A percentile compares a stretch with the other conserved stretches of the same genome.
phyloP scores from a whole-genome alignment of 192 early-diverging fungal genomes.

The Coemansia sp. region DNA sequence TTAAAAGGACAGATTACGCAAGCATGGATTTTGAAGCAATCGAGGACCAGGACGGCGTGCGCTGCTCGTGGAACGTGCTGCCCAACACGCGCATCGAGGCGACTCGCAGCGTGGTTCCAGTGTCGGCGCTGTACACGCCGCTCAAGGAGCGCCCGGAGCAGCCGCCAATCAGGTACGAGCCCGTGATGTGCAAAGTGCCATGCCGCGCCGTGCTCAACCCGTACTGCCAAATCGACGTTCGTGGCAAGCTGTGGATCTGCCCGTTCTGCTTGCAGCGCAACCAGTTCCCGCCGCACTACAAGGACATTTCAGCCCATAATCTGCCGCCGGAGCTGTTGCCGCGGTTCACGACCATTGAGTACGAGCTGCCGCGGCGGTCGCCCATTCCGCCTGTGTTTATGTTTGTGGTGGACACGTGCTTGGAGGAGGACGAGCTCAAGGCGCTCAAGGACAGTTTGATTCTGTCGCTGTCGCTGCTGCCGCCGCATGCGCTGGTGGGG shows the following conservation, averaged over 20 bases:
- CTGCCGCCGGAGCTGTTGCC: conserved; percentile 90
- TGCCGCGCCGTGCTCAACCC: conserved; percentile 97
- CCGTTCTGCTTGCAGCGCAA: conserved; percentile 98
- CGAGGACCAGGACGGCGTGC: conserved; percentile 93
- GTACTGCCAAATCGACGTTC: conserved; percentile 97
- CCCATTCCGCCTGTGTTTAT: conserved; percentile 94
- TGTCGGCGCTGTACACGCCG: conserved; percentile 89
- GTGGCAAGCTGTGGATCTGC: conserved; percentile 96
- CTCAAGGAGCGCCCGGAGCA: conserved; percentile 88
- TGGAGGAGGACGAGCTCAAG: conserved; percentile 94
- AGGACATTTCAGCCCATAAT: conserved; percentile 88
- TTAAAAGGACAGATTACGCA: no score
- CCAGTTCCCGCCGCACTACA: conserved; percentile 96
- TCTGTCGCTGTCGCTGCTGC: conserved; percentile 85
- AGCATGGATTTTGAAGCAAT: conserved; percentile 83
- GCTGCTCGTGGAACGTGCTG: conserved; percentile 98
- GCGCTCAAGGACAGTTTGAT: conserved; percentile 93
- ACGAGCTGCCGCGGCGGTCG: conserved; percentile 80
- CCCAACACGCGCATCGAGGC: conserved; percentile 91
- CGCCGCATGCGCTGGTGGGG: conserved; percentile 90
- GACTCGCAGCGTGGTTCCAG: conserved; percentile 92
- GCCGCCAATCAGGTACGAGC: conserved; percentile 91
- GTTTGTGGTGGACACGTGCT: conserved; percentile 95
- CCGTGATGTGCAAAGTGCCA: conserved; percentile 94
- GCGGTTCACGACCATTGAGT: conserved; percentile 96